Conservation (phyloP, 306 rosid species). For the Vachellia collinsii region DNA sequence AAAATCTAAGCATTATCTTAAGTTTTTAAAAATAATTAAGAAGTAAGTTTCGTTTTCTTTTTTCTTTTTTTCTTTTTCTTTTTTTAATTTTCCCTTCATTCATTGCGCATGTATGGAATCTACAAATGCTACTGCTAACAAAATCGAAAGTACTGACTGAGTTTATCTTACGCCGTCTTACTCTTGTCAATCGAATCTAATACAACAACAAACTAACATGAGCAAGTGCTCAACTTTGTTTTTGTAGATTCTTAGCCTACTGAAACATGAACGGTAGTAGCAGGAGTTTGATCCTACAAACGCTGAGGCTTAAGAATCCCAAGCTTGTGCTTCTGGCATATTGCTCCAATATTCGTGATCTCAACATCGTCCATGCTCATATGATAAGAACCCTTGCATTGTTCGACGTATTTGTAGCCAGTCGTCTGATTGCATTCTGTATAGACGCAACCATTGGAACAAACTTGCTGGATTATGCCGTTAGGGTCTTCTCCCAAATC, state of each 20-base stretch:
- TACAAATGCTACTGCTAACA: too few relatives aligned
- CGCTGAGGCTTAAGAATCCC: slow-evolving; percentile 43
- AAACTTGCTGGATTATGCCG: slow-evolving; percentile 43
- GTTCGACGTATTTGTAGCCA: slow-evolving; percentile 50
- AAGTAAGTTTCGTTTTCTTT: too few relatives aligned
- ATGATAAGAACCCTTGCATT: slow-evolving; percentile 46
- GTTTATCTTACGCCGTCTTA: too few relatives aligned
- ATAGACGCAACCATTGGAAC: slow-evolving; percentile 19
- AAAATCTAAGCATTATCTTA: too few relatives aligned
- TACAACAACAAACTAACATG: not conserved
- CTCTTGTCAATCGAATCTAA: too few relatives aligned
- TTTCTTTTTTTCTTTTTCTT: too few relatives aligned
- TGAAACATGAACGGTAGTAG: slow-evolving; percentile 27
- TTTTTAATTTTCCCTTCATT: too few relatives aligned
- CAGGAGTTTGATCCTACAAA: slow-evolving; percentile 34
- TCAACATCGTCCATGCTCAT: slow-evolving; percentile 48
- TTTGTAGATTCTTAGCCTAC: not conserved
- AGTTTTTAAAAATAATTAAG: too few relatives aligned
- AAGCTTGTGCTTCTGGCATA: slow-evolving; percentile 43
- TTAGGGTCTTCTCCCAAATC: slow-evolving; percentile 44
- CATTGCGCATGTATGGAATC: too few relatives aligned
- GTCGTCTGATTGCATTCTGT: slow-evolving; percentile 50
- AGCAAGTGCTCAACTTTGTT: not conserved
- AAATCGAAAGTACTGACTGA: too few relatives aligned
- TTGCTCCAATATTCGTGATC: slow-evolving; percentile 42